phyloP scores from a whole-genome alignment of 441 rosid species.

The Macaranga tanarius region DNA sequence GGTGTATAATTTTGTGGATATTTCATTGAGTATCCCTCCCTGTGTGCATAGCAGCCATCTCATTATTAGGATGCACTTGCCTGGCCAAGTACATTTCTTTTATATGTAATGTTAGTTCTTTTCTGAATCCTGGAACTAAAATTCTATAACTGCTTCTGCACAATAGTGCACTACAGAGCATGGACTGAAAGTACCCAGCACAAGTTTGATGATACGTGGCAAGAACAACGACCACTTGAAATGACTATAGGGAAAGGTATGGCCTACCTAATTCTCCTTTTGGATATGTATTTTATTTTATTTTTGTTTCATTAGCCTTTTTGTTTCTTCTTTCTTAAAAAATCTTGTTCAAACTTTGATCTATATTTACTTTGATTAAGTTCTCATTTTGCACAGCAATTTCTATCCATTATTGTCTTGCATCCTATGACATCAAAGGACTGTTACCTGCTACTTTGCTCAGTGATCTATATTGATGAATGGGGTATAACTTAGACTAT shows the following conservation, averaged over 20 bases:
- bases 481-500: not conserved
- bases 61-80: not conserved
- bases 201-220: constrained; percentile 92
- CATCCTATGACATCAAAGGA: not conserved
- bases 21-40: not conserved
- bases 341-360: not conserved
- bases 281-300: not conserved
- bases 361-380: not conserved
- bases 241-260: constrained; percentile 87
- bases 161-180: constrained; percentile 77
- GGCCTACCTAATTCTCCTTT: constrained; percentile 4
- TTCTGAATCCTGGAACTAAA: constrained; percentile 7
- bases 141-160: constrained; percentile 25
- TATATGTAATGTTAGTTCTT: not conserved
- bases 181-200: constrained; percentile 78
- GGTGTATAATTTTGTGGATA: not conserved
- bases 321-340: constrained; percentile 11
- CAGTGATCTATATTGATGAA: not conserved
- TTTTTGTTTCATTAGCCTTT: not conserved
- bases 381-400: not conserved
- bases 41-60: not conserved
- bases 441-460: too few species aligned
- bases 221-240: constrained; percentile 78
- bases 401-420: not conserved
- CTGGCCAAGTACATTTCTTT: not conserved